Conservation (phyloP, 2,329 filamentous ascomycete species). For the Fusarium secorum region DNA sequence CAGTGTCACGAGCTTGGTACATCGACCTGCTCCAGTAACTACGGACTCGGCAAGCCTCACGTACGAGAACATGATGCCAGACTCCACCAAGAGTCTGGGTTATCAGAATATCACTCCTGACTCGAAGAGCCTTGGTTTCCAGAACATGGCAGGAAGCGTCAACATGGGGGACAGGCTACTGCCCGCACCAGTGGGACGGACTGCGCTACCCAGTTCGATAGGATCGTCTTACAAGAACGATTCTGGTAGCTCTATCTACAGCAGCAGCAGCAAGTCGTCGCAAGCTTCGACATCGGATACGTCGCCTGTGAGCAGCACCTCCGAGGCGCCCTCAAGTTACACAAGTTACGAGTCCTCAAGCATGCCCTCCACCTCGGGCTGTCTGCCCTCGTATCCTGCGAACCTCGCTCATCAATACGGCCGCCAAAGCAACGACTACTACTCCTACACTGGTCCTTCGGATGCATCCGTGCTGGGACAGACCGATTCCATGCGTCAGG, state of each 20-base stretch:
- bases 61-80: constrained; percentile 10
- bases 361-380: constrained; percentile 27
- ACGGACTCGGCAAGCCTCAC: constrained; percentile 6
- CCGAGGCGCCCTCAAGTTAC: constrained; percentile 36
- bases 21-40: constrained; percentile 10
- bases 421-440: constrained; percentile 29
- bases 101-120: background rate
- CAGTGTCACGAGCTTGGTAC: constrained; percentile 20
- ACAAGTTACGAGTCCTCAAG: constrained; percentile 38
- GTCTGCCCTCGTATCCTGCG: constrained; percentile 28
- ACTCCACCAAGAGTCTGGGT: constrained; percentile 4
- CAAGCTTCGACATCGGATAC: constrained; percentile 27
- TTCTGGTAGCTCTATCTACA: constrained; percentile 38
- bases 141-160: constrained; percentile 25
- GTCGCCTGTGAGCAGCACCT: constrained; percentile 32
- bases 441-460: constrained; percentile 29
- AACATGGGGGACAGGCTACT: constrained; percentile 34
- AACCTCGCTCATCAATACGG: constrained; percentile 26
- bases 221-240: constrained; percentile 40
- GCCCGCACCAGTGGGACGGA: constrained; percentile 26
- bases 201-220: constrained; percentile 29
- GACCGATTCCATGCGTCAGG: constrained; percentile 16
- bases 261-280: constrained; percentile 30
- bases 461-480: constrained; percentile 20
- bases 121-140: constrained; percentile 27